Conservation (phyloP, 352 stramenopile species). For the Phytophthora citrophthora region DNA sequence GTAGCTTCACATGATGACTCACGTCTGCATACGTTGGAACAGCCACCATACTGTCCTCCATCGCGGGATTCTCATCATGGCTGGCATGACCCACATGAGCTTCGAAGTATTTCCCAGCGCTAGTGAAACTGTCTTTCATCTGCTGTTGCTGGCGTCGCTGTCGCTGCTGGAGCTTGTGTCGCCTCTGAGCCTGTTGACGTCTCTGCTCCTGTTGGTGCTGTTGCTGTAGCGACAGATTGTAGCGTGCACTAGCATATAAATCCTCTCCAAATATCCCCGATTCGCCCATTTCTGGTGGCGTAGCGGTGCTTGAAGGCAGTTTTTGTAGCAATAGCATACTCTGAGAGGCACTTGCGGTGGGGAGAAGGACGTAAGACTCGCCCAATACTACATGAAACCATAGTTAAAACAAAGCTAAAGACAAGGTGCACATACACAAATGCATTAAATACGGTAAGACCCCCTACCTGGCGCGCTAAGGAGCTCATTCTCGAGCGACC, state of each 20-base stretch:
- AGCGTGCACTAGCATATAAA: slow-evolving; percentile 47
- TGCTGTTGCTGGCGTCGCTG: slow-evolving; percentile 35
- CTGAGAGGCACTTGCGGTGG: slow-evolving; percentile 63
- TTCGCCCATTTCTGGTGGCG: slow-evolving; percentile 36
- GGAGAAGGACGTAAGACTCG: slow-evolving; percentile 81
- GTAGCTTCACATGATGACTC: slow-evolving; percentile 71
- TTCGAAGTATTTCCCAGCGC: slow-evolving; percentile 26
- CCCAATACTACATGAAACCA: slow-evolving; percentile 42
- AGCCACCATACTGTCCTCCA: slow-evolving; percentile 69
- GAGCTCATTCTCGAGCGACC: slow-evolving; percentile 47
- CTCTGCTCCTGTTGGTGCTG: slow-evolving; percentile 46
- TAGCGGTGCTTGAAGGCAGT: slow-evolving; percentile 19
- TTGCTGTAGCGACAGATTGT: slow-evolving; percentile 54
- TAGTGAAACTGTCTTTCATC: slow-evolving; percentile 37
- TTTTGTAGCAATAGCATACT: slow-evolving; percentile 62
- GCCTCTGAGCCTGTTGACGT: slow-evolving; percentile 27
- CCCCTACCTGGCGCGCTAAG: slow-evolving; percentile 40
- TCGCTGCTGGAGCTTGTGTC: slow-evolving; percentile 28
- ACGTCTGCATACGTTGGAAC: slow-evolving; percentile 75
- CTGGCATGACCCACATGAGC: slow-evolving; percentile 26
- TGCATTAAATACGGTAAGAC: not conserved
- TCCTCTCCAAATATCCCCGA: slow-evolving; percentile 42
- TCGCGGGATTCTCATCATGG: slow-evolving; percentile 22
- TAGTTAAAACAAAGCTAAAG: slow-evolving; percentile 5
- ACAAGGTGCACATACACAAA: not conserved